Evolutionary conservation across 2,329 filamentous ascomycete genomes (phyloP), one percentile per base, ranked within the genome.

Genomic region (Aureobasidium sp.): DNA sequence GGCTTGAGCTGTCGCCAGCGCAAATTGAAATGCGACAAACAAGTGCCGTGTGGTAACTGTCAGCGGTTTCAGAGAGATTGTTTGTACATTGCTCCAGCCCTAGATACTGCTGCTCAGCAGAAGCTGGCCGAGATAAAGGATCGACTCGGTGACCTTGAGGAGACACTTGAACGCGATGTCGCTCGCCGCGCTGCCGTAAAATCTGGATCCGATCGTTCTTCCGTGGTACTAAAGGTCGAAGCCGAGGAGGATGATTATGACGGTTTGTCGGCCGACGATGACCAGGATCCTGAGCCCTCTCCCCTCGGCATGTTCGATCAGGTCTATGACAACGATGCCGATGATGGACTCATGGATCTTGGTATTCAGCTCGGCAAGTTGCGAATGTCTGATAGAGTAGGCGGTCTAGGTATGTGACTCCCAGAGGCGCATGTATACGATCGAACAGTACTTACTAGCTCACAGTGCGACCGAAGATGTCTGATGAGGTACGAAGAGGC

Each of bases 11-110:
- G 87, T 70, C 82, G 89, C 42, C 83, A 88, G 25, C 82, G 89
- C 44, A 93, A 93, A 74, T 78, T 91, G 62, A 90, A 89, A 72
- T 93, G 89, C 75, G 87, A 90, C 76, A 90, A 89, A 70, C 74
- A 79, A 22, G 82, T 87, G 56, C 87, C 89, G 64, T 93, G 89
- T 71, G 80, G 79, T 66, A 89, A 89, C 72, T 88, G 85, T 73
- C 74, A 73, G n/a, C 75, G 79, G 57, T 78, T 77, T 69, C 69
- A 71, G n/a, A 75, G 80, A 20, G 77, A 81, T 66, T 84, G 81
- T 67, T 72, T 88, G 41, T 90, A 88, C 70, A 79, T 90, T 39
- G 83, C 85, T 2, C 82, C 85, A 0, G 82, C 85, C 25, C 77
- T 89, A n/a, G 88, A 91, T 71, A 81, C 87, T 64, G 84, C 83